Evolutionary conservation across 2,329 filamentous ascomycete species (phyloP).

Genomic region (Leptodontidium sp.): DNA sequence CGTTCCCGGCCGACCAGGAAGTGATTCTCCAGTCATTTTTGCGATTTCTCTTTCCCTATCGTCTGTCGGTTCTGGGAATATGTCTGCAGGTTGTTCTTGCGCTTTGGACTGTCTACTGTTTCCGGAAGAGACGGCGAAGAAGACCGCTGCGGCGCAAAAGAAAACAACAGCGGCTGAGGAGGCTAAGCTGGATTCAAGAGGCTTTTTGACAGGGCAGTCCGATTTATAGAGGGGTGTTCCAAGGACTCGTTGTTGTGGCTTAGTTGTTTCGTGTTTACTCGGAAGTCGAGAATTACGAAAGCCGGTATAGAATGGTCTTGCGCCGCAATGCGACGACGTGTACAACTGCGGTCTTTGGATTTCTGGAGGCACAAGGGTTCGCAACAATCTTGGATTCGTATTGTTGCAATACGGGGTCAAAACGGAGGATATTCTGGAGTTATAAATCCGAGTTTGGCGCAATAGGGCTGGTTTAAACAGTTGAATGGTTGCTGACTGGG

Average conservation of each 20-base stretch:
- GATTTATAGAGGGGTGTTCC: not conserved
- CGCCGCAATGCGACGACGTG: slow-evolving; percentile 14
- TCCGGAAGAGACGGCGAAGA: slow-evolving; percentile 7
- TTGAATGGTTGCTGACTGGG: slow-evolving; percentile 5
- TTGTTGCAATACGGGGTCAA: not conserved
- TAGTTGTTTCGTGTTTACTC: slow-evolving; percentile 3
- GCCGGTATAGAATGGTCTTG: slow-evolving; percentile 13
- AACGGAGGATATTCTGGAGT: not conserved
- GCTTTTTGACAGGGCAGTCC: not conserved
- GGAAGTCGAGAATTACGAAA: not conserved
- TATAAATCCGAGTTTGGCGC: not conserved
- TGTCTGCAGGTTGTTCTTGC: not conserved
- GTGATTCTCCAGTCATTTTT: slow-evolving; percentile 54
- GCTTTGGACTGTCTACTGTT: not conserved
- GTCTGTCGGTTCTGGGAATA: slow-evolving; percentile 4
- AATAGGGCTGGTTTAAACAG: slow-evolving; percentile 4
- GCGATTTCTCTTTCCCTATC: slow-evolving; percentile 28
- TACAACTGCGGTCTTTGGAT: slow-evolving; percentile 4
- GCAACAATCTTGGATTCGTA: not conserved
- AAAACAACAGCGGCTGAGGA: slow-evolving; percentile 12
- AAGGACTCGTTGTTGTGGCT: slow-evolving; percentile 2
- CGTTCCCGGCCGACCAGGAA: slow-evolving; percentile 81
- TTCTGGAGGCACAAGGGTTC: not conserved
- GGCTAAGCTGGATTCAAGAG: slow-evolving; percentile 2
- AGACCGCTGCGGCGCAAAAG: slow-evolving; percentile 1